Evolutionary conservation across 1,284 basidiomycete genomes (phyloP), one percentile per base, ranked within the genome.

Genomic region (Ganoderma lucidum): DNA sequence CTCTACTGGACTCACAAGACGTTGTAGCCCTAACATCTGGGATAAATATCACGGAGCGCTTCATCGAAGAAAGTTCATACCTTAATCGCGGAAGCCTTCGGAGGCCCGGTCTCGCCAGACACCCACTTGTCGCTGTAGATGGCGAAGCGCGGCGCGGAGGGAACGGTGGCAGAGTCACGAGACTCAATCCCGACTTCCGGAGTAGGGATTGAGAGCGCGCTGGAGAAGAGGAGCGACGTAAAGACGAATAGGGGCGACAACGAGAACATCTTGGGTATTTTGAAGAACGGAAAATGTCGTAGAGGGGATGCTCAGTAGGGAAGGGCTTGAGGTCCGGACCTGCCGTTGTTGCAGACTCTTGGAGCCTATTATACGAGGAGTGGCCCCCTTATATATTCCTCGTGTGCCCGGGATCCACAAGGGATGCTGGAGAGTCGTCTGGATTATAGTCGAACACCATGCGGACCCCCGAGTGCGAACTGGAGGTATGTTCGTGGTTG

Each of bases 41-140:
- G 30, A 61, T 37, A 63, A 44, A 53, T 41, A 23, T 51, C 6
- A 17, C 35, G 35, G 8, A 32, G 35, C 8, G 30, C 10, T n/a
- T 10, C 17, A 39, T 39, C 42, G 8, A 42, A 39, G 23, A 2
- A 42, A 45, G n/a, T 12, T 75, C 78, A 6, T 63, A 81, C 86
- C 67, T 77, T 55, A 58, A 87, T 76, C 0, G 80, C 66, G 42
- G 81, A 79, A 2, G 80, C 70, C 58, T 78, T 61, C 62, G 84
- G 83, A 42, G 80, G 80, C 35, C 76, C 84, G 65, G 76, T 83
- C 63, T 78, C 75, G 30, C 83, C 79, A 67, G 80, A 76, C 3
- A 83, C 78, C 73, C 77, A 84, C 64, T 80, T 72, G 74, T 86
- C 84, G 62, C 79, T 79, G 74, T 86, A 86, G 6, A 81, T 77